Base-by-base conservation (phyloP, 2,329 filamentous ascomycete genomes). In the Nemania sp. region DNA sequence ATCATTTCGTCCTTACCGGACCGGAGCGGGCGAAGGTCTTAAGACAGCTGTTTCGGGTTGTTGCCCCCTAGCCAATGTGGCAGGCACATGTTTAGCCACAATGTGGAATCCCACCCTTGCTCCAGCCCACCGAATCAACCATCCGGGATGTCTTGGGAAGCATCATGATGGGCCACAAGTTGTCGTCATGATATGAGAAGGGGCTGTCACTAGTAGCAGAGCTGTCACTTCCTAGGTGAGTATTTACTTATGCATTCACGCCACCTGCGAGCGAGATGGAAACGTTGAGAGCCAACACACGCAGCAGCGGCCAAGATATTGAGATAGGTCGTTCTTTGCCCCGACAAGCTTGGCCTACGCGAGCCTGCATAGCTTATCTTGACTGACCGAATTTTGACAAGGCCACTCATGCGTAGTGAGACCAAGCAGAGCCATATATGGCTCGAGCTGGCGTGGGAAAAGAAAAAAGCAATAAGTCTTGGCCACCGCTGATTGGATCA, bases 381-480 rank as follows among this genome's bases (percentile, higher is more conserved):
- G 32, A 15, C 39, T 29, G 15, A 17, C 46, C 2, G 10, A 29
- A 43, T n/a, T n/a, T n/a, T n/a, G n/a, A n/a, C n/a, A n/a, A n/a
- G n/a, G n/a, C 20, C 20, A 40, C 39, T n/a, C 20, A 46, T 39
- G 4, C 7, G 39, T 42, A 25, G 34, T 52, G 32, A 61, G 29
- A 59, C 59, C 3, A 6, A 21, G 2, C 20, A 53, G 43, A 58
- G 40, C 54, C 58, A 58, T 49, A 25, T 12, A 39, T 43, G 20
- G 11, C 11, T 40, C 43, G 13, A 35, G 4, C 37, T 13, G 54
- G 29, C 39, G 17, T 43, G 25, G 25, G 25, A 7, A 29, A 53
- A 56, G 25, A 29, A 53, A 56, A 60, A 63, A 63, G 61, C 57
- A 63, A 60, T 9, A 10, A 43, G 56, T 37, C 40, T 48, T 49